Evolutionary conservation across 345 rosid genomes (phyloP).

Genomic region (Clausena lansium): DNA sequence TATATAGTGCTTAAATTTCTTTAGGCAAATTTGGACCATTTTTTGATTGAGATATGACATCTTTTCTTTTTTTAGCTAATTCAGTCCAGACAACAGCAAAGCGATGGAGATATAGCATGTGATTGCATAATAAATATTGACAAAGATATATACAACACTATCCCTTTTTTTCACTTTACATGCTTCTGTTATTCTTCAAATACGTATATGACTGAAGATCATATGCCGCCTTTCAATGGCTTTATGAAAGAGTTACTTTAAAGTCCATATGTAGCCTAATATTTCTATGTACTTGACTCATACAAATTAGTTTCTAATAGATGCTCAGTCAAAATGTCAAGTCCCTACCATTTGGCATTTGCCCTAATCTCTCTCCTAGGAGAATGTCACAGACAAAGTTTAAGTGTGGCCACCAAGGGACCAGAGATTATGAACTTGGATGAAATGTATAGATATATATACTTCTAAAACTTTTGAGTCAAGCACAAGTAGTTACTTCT

Average conservation of each 20-base stretch:
- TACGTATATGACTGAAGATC: not conserved
- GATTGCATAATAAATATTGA: not conserved
- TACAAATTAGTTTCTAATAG: not conserved
- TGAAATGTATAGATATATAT: no score
- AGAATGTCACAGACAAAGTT: not conserved
- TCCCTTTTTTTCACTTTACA: not conserved
- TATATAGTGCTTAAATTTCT: not conserved
- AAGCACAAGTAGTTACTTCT: no score
- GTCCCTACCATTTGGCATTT: not conserved
- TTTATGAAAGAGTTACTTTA: not conserved
- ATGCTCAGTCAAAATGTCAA: not conserved
- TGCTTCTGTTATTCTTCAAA: not conserved
- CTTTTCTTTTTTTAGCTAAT: not conserved
- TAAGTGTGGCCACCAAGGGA: no score
- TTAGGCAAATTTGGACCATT: conserved; percentile 9
- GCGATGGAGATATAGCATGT: conserved; percentile 18
- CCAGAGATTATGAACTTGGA: no score
- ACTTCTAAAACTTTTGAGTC: not conserved
- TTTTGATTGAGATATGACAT: conserved; percentile 12
- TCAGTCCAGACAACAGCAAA: not conserved
- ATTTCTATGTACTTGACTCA: not conserved
- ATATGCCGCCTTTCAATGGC: not conserved
- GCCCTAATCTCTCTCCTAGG: not conserved
- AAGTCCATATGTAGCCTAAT: not conserved
- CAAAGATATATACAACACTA: not conserved